Base-by-base conservation (phyloP, 2,329 filamentous ascomycete genomes). In the Allantophomopsis lycopodina region DNA sequence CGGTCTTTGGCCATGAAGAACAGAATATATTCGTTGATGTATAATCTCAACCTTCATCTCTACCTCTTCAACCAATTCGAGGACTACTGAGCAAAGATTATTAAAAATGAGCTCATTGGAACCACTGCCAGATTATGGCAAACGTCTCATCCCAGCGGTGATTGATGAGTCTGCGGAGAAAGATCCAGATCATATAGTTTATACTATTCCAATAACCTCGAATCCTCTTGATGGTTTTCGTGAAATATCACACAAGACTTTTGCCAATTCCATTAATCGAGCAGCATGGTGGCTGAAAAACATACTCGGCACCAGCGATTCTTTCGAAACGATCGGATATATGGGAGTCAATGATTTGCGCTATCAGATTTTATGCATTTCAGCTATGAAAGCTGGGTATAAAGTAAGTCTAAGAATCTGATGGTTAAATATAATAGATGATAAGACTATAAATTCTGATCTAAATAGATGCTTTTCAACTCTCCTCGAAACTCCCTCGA, bases 121-220 rank as follows among this genome's bases (percentile, higher is more conserved):
- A 10, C 8, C 23, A 6, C 3, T 12, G 7, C 23, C 23, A 28
- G 23, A 28, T 15, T 34, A 34, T 34, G 32, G 32, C 32, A 14
- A 11, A 14, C 32, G 32, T 15, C 12, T 34, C 4, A 7, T 34
- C 5, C 32, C 32, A 14, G 3, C 7, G 3, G 3, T 34, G 32
- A 17, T 34, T 15, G 32, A 34, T 13, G 32, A 32, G 16, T 38
- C 8, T 35, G 41, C 7, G 42, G 44, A 12, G 41, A 47, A n/a
- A 18, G 8, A 36, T 14, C 32, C 32, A 8, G 13, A 34, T 2
- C n/a, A 17, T 8, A 14, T 34, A 14, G n/a, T 15, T 3, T 14
- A 14, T 13, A 14, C n/a, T 34, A 7, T 8, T 14, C 32, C 32
- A 17, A 5, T 14, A 12, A 15, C 32, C 5, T 15, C 32, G 7